phyloP scores from a whole-genome alignment of 805 yeast species.

The Kregervanrija delftensis region DNA sequence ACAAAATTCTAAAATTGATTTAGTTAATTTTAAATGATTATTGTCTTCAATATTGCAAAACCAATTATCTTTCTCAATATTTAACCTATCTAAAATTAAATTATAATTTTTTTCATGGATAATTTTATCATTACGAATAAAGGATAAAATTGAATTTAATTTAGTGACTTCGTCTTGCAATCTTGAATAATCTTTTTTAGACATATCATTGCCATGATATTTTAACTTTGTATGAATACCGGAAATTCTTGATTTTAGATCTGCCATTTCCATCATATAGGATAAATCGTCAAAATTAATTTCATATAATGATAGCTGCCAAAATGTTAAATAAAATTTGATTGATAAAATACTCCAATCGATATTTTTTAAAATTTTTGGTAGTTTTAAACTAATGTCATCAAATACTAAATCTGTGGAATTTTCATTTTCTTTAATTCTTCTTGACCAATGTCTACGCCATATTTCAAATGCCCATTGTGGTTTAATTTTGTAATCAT shows the following conservation, averaged over 20 bases:
- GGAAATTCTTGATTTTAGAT: slow-evolving; percentile 30
- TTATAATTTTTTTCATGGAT: slow-evolving; percentile 38
- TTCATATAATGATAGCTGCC: slow-evolving; percentile 71
- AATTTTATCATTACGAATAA: slow-evolving; percentile 34
- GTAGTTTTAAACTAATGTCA: slow-evolving; percentile 11
- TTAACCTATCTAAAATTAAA: slow-evolving; percentile 24
- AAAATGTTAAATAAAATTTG: slow-evolving; percentile 53
- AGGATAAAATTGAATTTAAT: slow-evolving; percentile 21
- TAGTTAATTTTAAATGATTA: slow-evolving; percentile 1
- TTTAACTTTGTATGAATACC: slow-evolving; percentile 32
- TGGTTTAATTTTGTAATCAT: slow-evolving; percentile 38
- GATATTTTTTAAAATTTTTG: slow-evolving; percentile 9
- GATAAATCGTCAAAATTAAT: slow-evolving; percentile 44
- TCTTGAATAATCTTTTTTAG: slow-evolving; percentile 17
- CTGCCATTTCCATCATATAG: slow-evolving; percentile 43
- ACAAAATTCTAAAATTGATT: slow-evolving; percentile 49
- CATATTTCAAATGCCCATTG: slow-evolving; percentile 75
- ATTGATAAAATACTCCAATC: slow-evolving; percentile 27
- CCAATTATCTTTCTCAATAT: slow-evolving; percentile 31
- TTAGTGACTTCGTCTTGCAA: slow-evolving; percentile 21
- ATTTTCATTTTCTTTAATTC: slow-evolving; percentile 17
- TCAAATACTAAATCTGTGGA: slow-evolving; percentile 9
- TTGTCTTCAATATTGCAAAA: slow-evolving; percentile 20
- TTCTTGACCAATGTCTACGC: slow-evolving; percentile 41
- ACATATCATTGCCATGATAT: slow-evolving; percentile 22